Base-by-base conservation (phyloP, 2,329 filamentous ascomycete genomes). In the Exophiala xenobiotica region DNA sequence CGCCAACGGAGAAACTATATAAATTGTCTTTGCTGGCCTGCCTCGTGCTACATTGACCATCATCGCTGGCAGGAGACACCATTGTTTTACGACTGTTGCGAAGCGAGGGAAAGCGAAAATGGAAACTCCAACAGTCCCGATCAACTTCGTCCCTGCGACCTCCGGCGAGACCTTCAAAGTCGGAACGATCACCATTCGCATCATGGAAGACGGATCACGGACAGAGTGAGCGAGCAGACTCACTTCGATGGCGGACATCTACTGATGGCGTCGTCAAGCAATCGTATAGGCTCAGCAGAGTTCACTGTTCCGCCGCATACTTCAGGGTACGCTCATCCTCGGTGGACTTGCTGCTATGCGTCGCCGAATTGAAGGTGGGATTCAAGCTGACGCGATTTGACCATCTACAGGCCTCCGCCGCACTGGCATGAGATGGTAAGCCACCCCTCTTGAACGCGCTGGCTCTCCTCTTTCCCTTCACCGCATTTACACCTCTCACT, bases 191-290 rank as follows among this genome's bases (percentile, higher is more conserved):
- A 78, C 70, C 11, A 77, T 76, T 41, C 67, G 75, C 4, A 68
- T 78, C 51, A 70, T 78, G 66, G 75, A 79, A 67, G 76, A 78
- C 58, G 76, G 76, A 5, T 76, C 73, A 3, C 64, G 71, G 26
- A 77, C 74, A 55, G 74, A 40, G 19, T 22, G 22, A 22, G 19
- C 9, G n/a, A n/a, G n/a, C n/a, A n/a, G n/a, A n/a, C n/a, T n/a
- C n/a, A n/a, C n/a, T n/a, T n/a, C n/a, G n/a, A n/a, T n/a, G n/a
- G n/a, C n/a, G n/a, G n/a, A n/a, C n/a, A n/a, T n/a, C n/a, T n/a
- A n/a, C 23, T 20, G 37, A 9, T 7, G 38, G 6, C 6, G 73
- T 74, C 9, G 33, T 35, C 51, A 46, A 53, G 56, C 43, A 57
- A 53, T 18, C 47, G 55, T 9, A 53, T 61, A 37, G 48, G 52